Evolutionary conservation across 208 protist genomes (phyloP).

Genomic region (Leishmania lainsoni): DNA sequence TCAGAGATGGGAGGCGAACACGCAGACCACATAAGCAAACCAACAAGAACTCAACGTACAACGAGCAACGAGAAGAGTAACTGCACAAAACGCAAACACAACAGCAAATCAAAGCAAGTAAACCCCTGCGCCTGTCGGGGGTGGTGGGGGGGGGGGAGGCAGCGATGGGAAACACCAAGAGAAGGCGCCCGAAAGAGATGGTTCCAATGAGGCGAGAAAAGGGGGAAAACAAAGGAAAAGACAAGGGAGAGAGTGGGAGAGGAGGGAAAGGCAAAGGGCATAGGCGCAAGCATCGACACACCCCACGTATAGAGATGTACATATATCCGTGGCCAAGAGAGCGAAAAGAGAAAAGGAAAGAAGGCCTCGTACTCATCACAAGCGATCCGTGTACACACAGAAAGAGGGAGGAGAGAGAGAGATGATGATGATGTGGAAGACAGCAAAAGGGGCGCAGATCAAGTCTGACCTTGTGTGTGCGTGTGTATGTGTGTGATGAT

Average conservation of each 20-base stretch:
- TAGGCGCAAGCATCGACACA: neutral
- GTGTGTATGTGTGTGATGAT: neutral
- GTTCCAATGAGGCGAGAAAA: neutral
- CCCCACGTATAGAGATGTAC: neutral
- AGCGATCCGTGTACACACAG: neutral
- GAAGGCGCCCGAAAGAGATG: neutral
- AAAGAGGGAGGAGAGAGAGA: neutral
- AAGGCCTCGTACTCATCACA: neutral
- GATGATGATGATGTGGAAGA: neutral
- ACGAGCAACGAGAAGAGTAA: neutral
- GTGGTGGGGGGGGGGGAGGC: neutral
- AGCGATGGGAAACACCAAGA: neutral
- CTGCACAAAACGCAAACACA: neutral
- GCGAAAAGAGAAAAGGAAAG: neutral
- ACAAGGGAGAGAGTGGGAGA: neutral
- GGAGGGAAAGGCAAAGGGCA: neutral
- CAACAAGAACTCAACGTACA: too few relatives aligned
- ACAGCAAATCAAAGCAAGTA: neutral
- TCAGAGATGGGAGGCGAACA: neutral
- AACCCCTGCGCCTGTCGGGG: too few relatives aligned
- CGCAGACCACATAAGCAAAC: neutral
- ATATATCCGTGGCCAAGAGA: too few relatives aligned
- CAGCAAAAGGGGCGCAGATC: neutral
- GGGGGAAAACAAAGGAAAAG: conserved; percentile 1
- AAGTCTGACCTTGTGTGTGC: neutral